Evolutionary conservation across 495 filamentous ascomycete genomes (phyloP).

Genomic region (Astrothelium subdiscretum): DNA sequence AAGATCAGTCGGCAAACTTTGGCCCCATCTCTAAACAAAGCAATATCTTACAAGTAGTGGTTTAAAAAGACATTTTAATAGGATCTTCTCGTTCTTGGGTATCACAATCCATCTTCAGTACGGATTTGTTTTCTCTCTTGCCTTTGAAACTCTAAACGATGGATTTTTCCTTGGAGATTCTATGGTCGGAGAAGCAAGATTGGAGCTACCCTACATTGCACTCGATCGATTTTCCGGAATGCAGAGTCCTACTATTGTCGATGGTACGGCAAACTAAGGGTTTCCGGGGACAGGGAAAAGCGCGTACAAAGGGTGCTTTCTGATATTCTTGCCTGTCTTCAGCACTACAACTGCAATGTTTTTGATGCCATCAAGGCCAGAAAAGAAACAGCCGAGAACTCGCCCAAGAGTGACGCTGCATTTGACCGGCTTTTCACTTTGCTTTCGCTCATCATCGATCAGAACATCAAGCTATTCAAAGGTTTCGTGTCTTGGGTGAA

Average conservation of each 20-base stretch:
- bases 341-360: neutral
- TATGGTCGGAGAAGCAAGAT: neutral
- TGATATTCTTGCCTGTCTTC: neutral
- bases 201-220: neutral
- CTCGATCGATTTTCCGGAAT: neutral
- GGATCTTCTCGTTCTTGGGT: no score
- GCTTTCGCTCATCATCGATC: neutral
- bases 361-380: neutral
- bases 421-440: neutral
- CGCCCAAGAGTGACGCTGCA: neutral
- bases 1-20: no score
- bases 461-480: neutral
- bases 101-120: neutral
- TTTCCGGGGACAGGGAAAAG: neutral
- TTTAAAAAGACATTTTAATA: no score
- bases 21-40: no score
- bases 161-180: neutral
- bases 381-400: neutral
- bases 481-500: neutral
- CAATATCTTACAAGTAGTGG: no score
- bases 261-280: neutral
- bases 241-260: neutral
- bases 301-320: neutral
- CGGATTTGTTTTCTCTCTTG: neutral
- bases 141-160: neutral